phyloP scores from a whole-genome alignment of 192 early-diverging fungal species.

The Rhizophagus clarus region DNA sequence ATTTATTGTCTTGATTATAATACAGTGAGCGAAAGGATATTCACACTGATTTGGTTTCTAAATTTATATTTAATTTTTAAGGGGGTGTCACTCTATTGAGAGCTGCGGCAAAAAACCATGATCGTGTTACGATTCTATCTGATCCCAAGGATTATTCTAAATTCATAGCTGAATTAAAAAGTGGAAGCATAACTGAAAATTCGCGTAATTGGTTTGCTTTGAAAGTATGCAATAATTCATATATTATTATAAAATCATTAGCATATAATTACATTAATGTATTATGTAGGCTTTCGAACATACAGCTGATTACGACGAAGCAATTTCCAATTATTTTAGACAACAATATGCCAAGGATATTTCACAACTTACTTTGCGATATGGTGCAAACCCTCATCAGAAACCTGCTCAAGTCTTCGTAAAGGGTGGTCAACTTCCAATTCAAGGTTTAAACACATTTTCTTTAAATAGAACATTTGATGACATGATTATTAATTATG shows the following conservation, averaged over 20 bases:
- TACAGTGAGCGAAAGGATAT: neutral
- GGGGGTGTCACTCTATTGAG: conserved; percentile 96
- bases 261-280: neutral
- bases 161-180: conserved; percentile 76
- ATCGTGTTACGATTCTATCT: conserved; percentile 86
- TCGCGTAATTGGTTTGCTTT: conserved; percentile 83
- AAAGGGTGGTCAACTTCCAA: conserved; percentile 79
- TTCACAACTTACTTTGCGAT: conserved; percentile 83
- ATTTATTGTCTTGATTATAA: neutral
- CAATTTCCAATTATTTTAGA: conserved; percentile 95
- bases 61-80: conserved; percentile 25
- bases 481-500: neutral
- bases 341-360: conserved; percentile 83
- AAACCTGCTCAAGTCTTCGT: conserved; percentile 94
- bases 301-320: conserved; percentile 94
- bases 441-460: conserved; percentile 49
- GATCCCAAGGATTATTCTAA: conserved; percentile 91
- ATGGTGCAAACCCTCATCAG: conserved; percentile 99
- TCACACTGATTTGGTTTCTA: conserved; percentile 7
- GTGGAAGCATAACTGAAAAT: conserved; percentile 62
- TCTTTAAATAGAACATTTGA: neutral
- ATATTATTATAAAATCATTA: neutral
- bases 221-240: conserved; percentile 49
- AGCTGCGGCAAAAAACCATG: conserved; percentile 99
- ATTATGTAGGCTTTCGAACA: conserved; percentile 81